Base-by-base conservation (phyloP, 2,329 filamentous ascomycete genomes). In the Colletotrichum melonis region DNA sequence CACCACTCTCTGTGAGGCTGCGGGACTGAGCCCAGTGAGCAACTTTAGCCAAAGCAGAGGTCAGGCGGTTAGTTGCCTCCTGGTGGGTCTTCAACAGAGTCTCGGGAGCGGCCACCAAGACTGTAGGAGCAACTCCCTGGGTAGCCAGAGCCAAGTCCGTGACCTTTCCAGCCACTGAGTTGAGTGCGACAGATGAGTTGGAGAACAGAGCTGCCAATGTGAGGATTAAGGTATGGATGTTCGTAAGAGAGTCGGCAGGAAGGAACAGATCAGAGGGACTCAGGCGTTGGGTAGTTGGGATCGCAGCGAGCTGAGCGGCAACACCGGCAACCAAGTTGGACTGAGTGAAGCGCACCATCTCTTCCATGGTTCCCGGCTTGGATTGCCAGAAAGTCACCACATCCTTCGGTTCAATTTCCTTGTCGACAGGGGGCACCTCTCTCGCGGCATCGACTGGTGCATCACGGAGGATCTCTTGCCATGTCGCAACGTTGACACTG, bases 391-490 rank as follows among this genome's bases (percentile, higher is more conserved):
- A 92, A 52, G 91, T 88, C 58, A 94, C 85, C 16, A 93, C 80
- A 60, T 91, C 89, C 69, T 86, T 86, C 4, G 89, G 84, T 54
- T 86, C 83, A 28, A 82, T 80, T 70, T 88, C 89, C 28, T 87
- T 88, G 54, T 91, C 89, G 63, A 89, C 83, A 11, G 88, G 83
- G 1, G 94, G 94, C 14, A 98, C 86, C 24, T 94, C 90, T 8
- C 84, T 84, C 55, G 88, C 89, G 49, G 89, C 87, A 67, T 85
- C 86, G 32, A 86, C 83, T 22, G 91, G 90, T 76, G 88, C 88
- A 74, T 97, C 93, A 76, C 93, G 90, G 30, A 98, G 85, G 66
- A 98, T 89, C 73, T 98, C 94, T 79, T 97, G 94, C 95, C 96
- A 99, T 16, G 96, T 97, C n/a, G 92, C 90, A 19, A 98, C 93